These are phyloP conservation scores for Sclerotinia subarctica DNA, from an alignment of 2,329 filamentous ascomycete genomes.

Conservation along the genomic window DNA sequence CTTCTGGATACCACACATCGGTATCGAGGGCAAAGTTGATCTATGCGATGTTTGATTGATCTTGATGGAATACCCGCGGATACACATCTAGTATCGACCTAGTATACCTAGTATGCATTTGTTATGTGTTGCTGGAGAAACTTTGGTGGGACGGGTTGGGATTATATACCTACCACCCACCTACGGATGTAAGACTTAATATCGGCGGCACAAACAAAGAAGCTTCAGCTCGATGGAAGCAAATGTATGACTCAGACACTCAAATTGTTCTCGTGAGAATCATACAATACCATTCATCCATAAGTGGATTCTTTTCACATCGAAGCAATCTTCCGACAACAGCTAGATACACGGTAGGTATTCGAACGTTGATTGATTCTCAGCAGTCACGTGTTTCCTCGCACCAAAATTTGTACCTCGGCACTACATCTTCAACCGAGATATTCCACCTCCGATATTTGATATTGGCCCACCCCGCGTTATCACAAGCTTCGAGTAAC, in stretches of 20 bases:
- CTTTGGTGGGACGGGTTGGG: neutral
- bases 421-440: neutral
- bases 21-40: neutral
- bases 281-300: neutral
- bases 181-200: neutral
- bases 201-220: neutral
- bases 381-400: neutral
- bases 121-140: neutral
- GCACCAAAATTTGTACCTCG: neutral
- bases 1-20: neutral
- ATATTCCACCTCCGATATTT: conserved; percentile 15
- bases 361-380: neutral
- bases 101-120: neutral
- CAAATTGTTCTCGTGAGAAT: neutral
- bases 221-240: neutral
- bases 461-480: conserved; percentile 14
- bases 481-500: conserved; percentile 18
- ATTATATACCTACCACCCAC: no score
- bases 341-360: no score
- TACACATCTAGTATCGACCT: neutral
- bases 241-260: neutral
- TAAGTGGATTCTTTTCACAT: neutral
- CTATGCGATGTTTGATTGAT: neutral
- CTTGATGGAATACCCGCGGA: neutral
- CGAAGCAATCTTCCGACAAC: neutral